Conservation (phyloP, 1,139 yeast species). For the Chernovozyma aurita region DNA sequence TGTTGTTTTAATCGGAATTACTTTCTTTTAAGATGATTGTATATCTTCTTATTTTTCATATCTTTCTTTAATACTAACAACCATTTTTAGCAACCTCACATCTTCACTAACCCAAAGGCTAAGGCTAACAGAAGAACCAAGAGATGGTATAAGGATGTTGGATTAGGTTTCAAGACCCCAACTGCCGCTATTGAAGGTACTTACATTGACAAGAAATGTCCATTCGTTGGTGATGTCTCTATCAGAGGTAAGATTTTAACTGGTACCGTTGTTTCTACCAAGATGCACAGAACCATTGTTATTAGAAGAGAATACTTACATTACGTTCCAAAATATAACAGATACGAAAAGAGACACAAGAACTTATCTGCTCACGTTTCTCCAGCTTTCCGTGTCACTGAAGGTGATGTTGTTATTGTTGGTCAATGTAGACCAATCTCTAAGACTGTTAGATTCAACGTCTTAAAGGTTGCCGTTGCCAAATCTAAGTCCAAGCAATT, state of each 20-base stretch:
- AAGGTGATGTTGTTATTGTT: conserved; percentile 98
- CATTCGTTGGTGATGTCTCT: conserved; percentile 94
- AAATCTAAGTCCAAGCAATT: conserved; percentile 91
- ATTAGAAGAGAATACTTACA: conserved; percentile 99
- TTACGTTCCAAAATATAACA: conserved; percentile 99
- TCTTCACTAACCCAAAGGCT: conserved; percentile 99
- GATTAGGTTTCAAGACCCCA: conserved; percentile 99
- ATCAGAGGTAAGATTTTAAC: conserved; percentile 99
- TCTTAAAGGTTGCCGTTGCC: conserved; percentile 90
- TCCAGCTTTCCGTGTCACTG: conserved; percentile 99
- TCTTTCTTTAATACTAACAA: conserved; percentile 28
- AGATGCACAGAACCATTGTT: conserved; percentile 99
- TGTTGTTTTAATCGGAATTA: too few species aligned
- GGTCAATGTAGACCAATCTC: conserved; percentile 99
- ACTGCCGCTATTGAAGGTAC: conserved; percentile 96
- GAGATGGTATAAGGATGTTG: conserved; percentile 99
- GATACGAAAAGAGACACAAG: conserved; percentile 99
- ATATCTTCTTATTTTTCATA: too few species aligned
- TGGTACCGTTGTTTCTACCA: conserved; percentile 98
- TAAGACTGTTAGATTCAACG: conserved; percentile 99
- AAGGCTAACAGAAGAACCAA: conserved; percentile 98
- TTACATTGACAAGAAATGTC: conserved; percentile 99
- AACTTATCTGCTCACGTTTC: conserved; percentile 99
- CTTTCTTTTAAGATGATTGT: too few species aligned
- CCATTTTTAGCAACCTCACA: conserved; percentile 91